Percentiles rank a stretch among this genome's conserved stretches.
phyloP scores from a whole-genome alignment of 2,329 filamentous ascomycete species.

The Colletotrichum tropicicola region DNA sequence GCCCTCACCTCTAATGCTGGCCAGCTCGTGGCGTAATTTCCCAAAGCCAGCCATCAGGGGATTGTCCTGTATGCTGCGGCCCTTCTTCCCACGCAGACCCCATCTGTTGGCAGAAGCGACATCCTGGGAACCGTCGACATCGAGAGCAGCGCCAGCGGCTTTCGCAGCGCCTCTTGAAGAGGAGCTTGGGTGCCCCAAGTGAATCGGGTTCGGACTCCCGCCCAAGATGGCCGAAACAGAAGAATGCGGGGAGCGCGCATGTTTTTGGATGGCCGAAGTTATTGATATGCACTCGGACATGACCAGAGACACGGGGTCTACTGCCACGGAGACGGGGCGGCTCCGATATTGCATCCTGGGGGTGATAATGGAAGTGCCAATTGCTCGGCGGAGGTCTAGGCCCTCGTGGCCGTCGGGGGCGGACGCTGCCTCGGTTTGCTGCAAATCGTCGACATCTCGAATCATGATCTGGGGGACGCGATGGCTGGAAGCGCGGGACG shows the following conservation, averaged over 20 bases:
- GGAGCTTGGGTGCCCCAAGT: slow-evolving; percentile 58
- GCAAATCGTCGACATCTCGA: slow-evolving; percentile 15
- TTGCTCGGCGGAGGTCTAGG: slow-evolving; percentile 33
- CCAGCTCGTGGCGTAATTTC: slow-evolving; percentile 86
- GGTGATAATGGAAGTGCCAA: slow-evolving; percentile 32
- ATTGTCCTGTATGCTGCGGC: slow-evolving; percentile 97
- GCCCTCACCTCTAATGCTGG: slow-evolving; percentile 77
- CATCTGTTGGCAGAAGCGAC: slow-evolving; percentile 80
- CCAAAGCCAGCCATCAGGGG: slow-evolving; percentile 96
- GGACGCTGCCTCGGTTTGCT: slow-evolving; percentile 16
- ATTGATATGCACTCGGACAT: slow-evolving; percentile 99
- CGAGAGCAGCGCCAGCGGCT: slow-evolving; percentile 44
- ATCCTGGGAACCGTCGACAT: slow-evolving; percentile 58
- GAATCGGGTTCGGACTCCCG: slow-evolving; percentile 70
- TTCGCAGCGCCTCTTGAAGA: slow-evolving; percentile 51
- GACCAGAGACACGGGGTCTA: slow-evolving; percentile 90
- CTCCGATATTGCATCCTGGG: slow-evolving; percentile 67
- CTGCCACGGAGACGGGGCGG: slow-evolving; percentile 78
- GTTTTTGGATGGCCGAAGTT: slow-evolving; percentile 97
- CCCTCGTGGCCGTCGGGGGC: slow-evolving; percentile 3
- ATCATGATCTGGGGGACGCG: slow-evolving; percentile 21
- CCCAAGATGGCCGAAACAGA: slow-evolving; percentile 96
- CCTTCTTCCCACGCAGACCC: slow-evolving; percentile 93
- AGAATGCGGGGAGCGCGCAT: slow-evolving; percentile 94
- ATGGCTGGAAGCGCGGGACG: neutral